Evolutionary conservation across 345 rosid species (phyloP).

Genomic region (Populus alba): DNA sequence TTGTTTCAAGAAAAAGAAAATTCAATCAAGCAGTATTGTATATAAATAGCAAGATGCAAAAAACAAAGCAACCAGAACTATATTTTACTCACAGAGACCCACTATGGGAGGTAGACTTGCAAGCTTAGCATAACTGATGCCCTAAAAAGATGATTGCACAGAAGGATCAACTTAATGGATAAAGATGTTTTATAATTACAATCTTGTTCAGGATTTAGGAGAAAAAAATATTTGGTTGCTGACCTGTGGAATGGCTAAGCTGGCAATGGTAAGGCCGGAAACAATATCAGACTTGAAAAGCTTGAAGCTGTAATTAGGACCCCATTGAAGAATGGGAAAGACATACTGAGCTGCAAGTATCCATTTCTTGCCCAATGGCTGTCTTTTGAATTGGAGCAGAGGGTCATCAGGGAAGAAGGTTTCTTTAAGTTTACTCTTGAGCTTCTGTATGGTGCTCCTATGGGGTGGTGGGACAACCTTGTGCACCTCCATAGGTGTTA

Average conservation of each 20-base stretch:
- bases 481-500: slow-evolving; percentile 58
- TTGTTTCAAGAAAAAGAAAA: not conserved
- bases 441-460: slow-evolving; percentile 48
- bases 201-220: not conserved
- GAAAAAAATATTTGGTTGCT: not conserved
- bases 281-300: slow-evolving; percentile 83
- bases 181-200: not conserved
- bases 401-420: slow-evolving; percentile 98
- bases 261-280: slow-evolving; percentile 94
- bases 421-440: slow-evolving; percentile 65
- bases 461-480: slow-evolving; percentile 74
- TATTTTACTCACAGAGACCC: slow-evolving; percentile 78
- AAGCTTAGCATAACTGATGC: slow-evolving; percentile 93
- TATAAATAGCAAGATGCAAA: not conserved
- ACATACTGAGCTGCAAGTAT: slow-evolving; percentile 66
- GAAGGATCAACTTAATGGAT: not conserved
- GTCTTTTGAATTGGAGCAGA: slow-evolving; percentile 86
- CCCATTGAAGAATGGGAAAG: slow-evolving; percentile 93
- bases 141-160: slow-evolving; percentile 45
- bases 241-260: slow-evolving; percentile 98
- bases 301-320: slow-evolving; percentile 60
- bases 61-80: not conserved
- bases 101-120: slow-evolving; percentile 87
- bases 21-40: not conserved
- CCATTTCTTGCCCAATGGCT: slow-evolving; percentile 47